Conservation (phyloP, 257 asterid genomes). For the Solanum paucissectum region DNA sequence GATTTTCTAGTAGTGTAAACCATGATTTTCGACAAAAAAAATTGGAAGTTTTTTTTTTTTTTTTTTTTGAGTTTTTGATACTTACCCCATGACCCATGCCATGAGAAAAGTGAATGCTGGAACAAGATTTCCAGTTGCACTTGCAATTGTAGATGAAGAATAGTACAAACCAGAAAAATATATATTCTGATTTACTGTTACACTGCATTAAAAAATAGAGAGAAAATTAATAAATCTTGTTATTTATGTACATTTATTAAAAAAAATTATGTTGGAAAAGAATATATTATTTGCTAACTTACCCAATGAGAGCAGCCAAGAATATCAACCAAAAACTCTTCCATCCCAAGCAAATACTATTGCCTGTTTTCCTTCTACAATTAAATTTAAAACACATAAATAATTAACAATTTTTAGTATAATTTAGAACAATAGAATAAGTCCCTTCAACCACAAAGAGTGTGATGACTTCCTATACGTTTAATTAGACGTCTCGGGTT, state of each 20-base stretch:
- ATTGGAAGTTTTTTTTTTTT: neutral
- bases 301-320: slow-evolving; percentile 24
- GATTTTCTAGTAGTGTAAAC: neutral
- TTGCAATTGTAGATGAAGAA: slow-evolving; percentile 31
- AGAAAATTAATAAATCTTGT: neutral
- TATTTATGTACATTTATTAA: neutral
- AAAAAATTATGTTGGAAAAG: neutral
- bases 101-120: slow-evolving; percentile 30
- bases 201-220: slow-evolving; percentile 4
- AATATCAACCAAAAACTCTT: slow-evolving; percentile 23
- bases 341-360: slow-evolving; percentile 7
- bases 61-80: neutral
- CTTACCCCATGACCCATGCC: slow-evolving; percentile 29
- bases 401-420: neutral
- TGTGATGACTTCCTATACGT: neutral
- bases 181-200: slow-evolving; percentile 28
- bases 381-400: neutral
- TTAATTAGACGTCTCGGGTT: neutral
- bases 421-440: neutral
- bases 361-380: slow-evolving; percentile 9
- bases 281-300: neutral
- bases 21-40: neutral
- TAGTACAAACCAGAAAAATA: slow-evolving; percentile 29
- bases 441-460: neutral
- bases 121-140: slow-evolving; percentile 28